Conservation (phyloP, 179 eudicot species). For the Camellia oleifera region DNA sequence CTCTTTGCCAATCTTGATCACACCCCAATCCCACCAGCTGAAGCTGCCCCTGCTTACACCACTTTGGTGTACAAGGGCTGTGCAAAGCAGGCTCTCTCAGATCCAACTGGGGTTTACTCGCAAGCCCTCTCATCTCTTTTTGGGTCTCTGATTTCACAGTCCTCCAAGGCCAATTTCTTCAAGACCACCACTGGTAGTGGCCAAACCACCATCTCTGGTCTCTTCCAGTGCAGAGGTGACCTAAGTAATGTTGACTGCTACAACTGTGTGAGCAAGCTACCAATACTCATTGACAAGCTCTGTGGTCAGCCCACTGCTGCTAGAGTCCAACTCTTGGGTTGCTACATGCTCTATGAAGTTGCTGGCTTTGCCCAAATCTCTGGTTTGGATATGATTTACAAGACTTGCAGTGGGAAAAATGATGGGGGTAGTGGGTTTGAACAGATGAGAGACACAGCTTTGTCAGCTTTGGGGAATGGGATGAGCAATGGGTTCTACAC, state of each 20-base stretch:
- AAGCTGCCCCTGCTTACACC: slow-evolving; percentile 43
- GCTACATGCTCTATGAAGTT: slow-evolving; percentile 67
- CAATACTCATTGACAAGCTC: slow-evolving; percentile 51
- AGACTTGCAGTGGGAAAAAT: slow-evolving; percentile 48
- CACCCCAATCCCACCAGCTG: slow-evolving; percentile 13
- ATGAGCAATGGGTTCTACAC: slow-evolving; percentile 55
- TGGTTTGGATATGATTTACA: slow-evolving; percentile 61
- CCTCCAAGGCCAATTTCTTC: slow-evolving; percentile 64
- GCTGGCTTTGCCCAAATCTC: slow-evolving; percentile 75
- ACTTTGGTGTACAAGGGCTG: slow-evolving; percentile 78
- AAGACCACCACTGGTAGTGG: slow-evolving; percentile 52
- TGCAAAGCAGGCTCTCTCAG: slow-evolving; percentile 65
- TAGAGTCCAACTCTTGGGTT: slow-evolving; percentile 67
- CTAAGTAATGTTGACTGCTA: slow-evolving; percentile 56
- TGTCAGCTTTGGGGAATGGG: slow-evolving; percentile 51
- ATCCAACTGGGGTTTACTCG: slow-evolving; percentile 65
- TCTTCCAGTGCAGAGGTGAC: slow-evolving; percentile 83
- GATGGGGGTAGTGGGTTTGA: slow-evolving; percentile 57
- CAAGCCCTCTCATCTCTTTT: slow-evolving; percentile 61
- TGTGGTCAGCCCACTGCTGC: slow-evolving; percentile 66
- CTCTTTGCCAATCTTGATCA: slow-evolving; percentile 6
- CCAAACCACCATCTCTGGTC: slow-evolving; percentile 50
- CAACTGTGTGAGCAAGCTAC: slow-evolving; percentile 57
- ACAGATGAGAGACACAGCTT: slow-evolving; percentile 60
- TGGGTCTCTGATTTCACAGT: slow-evolving; percentile 52